Conservation (phyloP, 2,329 filamentous ascomycete genomes). For the Sporothrix brasiliensis region DNA sequence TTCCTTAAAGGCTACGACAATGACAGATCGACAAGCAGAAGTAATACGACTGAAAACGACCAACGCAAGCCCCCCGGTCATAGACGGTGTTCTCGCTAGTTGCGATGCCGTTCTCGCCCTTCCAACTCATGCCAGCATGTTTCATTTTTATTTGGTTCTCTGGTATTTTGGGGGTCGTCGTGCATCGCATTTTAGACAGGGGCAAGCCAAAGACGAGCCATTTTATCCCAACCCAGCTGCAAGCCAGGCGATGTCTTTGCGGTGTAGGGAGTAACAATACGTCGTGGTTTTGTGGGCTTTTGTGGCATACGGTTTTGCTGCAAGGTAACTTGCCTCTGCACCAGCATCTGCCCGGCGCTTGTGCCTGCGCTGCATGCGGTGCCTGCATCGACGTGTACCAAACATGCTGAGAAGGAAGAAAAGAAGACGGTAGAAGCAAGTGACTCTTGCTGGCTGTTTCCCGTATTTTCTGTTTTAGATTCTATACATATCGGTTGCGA, state of each 20-base stretch:
- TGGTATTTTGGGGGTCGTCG: not conserved
- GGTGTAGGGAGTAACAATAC: not conserved
- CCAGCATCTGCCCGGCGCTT: constrained; percentile 9
- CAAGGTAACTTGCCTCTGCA: not conserved
- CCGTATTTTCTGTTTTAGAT: not conserved
- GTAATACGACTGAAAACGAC: not conserved
- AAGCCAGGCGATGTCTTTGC: not conserved
- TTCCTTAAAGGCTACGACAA: not conserved
- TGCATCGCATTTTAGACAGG: constrained; percentile 15
- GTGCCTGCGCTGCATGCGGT: not conserved
- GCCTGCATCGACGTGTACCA: constrained; percentile 15
- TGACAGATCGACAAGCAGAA: not conserved
- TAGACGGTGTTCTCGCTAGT: not conserved
- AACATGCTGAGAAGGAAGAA: not conserved
- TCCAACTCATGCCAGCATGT: constrained; percentile 5
- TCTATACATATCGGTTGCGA: not conserved
- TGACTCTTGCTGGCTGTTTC: not conserved
- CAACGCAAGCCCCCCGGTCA: not conserved
- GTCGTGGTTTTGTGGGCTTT: not conserved
- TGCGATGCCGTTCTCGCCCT: not conserved
- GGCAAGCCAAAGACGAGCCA: not conserved
- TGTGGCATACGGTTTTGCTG: constrained; percentile 4
- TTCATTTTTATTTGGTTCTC: not conserved
- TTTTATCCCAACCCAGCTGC: not conserved
- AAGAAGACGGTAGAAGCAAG: not conserved